phyloP scores from a whole-genome alignment of 148 eudicot species.

The Rhododendron williamsianum region DNA sequence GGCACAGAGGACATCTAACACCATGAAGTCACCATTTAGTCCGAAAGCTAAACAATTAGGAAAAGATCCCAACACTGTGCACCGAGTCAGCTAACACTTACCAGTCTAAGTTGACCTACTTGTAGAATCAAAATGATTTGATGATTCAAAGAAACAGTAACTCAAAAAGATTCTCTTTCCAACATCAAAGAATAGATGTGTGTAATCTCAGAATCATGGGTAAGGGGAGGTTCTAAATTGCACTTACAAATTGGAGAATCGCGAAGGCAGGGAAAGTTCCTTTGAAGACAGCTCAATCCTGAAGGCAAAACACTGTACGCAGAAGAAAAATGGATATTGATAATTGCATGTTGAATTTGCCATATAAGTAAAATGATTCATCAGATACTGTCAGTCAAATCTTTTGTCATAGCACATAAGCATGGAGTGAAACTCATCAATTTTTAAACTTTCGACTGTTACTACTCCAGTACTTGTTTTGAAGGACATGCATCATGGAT shows the following conservation, averaged over 20 bases:
- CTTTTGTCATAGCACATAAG: neutral
- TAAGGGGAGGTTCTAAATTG: neutral
- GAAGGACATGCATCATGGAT: neutral
- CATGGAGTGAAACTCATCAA: neutral
- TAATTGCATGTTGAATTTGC: neutral
- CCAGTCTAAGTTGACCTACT: neutral
- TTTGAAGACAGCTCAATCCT: slow-evolving; percentile 39
- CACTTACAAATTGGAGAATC: slow-evolving; percentile 34
- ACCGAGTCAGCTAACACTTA: neutral
- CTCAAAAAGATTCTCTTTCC: neutral
- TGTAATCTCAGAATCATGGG: neutral
- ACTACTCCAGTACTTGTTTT: neutral
- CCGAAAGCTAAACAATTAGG: neutral
- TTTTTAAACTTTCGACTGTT: neutral
- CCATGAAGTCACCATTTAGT: neutral
- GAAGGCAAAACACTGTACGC: slow-evolving; percentile 28
- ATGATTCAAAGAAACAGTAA: neutral
- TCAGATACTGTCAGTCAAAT: neutral
- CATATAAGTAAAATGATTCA: neutral
- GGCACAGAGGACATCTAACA: neutral
- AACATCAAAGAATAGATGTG: neutral
- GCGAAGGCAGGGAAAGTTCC: slow-evolving; percentile 33
- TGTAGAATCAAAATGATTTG: neutral
- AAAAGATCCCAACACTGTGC: neutral
- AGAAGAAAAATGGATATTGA: neutral